A percentile compares a stretch with the other conserved stretches of the same genome.
These are phyloP conservation scores for Colletotrichum costaricense DNA, from an alignment of 2,329 filamentous ascomycete species.

Conservation along the genomic window DNA sequence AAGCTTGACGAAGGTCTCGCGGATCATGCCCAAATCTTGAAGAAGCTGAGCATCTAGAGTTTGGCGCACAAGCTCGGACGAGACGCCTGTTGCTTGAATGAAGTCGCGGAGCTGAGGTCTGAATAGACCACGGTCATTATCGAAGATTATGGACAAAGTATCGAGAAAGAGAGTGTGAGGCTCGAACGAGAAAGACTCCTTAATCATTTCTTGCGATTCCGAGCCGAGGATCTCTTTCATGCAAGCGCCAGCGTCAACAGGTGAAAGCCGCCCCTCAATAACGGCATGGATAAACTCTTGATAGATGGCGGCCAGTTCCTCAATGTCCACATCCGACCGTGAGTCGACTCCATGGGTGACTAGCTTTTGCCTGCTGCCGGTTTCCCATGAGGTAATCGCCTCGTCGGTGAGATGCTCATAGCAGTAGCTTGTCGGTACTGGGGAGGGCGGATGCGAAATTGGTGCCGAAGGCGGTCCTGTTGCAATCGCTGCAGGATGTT, in stretches of 20 bases:
- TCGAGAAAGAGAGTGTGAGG: constrained; percentile 82
- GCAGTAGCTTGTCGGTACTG: constrained; percentile 64
- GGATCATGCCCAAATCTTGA: constrained; percentile 81
- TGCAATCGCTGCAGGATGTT: constrained; percentile 39
- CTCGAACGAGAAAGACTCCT: constrained; percentile 66
- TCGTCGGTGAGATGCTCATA: constrained; percentile 83
- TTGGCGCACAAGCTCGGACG: constrained; percentile 78
- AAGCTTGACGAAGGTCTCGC: constrained; percentile 85
- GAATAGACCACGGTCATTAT: constrained; percentile 69
- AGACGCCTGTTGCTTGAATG: constrained; percentile 78
- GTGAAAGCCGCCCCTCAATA: constrained; percentile 74
- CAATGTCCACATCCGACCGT: constrained; percentile 73
- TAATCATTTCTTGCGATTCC: constrained; percentile 61
- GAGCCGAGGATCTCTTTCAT: constrained; percentile 80
- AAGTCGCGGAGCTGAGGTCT: constrained; percentile 71
- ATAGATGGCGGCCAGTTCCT: constrained; percentile 78
- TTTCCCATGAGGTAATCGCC: constrained; percentile 74
- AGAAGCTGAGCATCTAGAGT: constrained; percentile 85
- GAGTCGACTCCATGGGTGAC: constrained; percentile 74
- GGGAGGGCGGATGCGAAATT: constrained; percentile 42
- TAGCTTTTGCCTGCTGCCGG: constrained; percentile 72
- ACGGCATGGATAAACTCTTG: constrained; percentile 87
- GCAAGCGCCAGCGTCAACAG: constrained; percentile 76
- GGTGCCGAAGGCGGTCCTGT: constrained; percentile 40
- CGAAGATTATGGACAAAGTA: constrained; percentile 81